Evolutionary conservation across 2,329 filamentous ascomycete species (phyloP).

Genomic region (Bipolaris sorokiniana): DNA sequence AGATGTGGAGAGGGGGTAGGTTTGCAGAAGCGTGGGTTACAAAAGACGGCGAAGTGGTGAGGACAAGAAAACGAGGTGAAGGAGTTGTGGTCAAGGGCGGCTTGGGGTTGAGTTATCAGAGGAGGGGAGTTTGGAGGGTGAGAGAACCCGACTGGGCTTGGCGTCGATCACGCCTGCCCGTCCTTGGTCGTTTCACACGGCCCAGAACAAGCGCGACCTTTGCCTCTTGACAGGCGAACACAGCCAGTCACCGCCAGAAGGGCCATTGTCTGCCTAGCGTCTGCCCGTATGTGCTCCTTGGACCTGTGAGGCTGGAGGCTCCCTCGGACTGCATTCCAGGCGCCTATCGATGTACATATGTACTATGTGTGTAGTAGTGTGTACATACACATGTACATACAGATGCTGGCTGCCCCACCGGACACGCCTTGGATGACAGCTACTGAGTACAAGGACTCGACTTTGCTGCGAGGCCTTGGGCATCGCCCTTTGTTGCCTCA

Average conservation of each 20-base stretch:
- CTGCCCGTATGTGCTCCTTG: constrained; percentile 5
- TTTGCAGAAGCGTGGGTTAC: constrained; percentile 21
- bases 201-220: constrained; percentile 32
- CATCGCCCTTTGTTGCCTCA: constrained; percentile 5
- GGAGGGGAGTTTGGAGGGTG: constrained; percentile 31
- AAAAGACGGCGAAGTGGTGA: constrained; percentile 19
- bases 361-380: neutral
- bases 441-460: constrained; percentile 18
- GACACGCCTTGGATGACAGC: constrained; percentile 22
- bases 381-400: neutral
- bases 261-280: constrained; percentile 4
- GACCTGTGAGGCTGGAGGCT: neutral
- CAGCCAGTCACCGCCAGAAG: constrained; percentile 18
- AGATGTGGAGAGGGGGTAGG: constrained; percentile 15
- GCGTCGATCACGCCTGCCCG: constrained; percentile 37
- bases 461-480: constrained; percentile 14
- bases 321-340: neutral
- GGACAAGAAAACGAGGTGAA: constrained; percentile 29
- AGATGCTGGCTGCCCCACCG: constrained; percentile 26
- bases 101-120: constrained; percentile 36
- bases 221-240: constrained; percentile 19
- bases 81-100: constrained; percentile 28
- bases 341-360: too few relatives aligned
- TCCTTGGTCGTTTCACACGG: constrained; percentile 34
- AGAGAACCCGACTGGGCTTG: constrained; percentile 31